Conservation (phyloP, 2,329 filamentous ascomycete genomes). For the Cladosporium velox region DNA sequence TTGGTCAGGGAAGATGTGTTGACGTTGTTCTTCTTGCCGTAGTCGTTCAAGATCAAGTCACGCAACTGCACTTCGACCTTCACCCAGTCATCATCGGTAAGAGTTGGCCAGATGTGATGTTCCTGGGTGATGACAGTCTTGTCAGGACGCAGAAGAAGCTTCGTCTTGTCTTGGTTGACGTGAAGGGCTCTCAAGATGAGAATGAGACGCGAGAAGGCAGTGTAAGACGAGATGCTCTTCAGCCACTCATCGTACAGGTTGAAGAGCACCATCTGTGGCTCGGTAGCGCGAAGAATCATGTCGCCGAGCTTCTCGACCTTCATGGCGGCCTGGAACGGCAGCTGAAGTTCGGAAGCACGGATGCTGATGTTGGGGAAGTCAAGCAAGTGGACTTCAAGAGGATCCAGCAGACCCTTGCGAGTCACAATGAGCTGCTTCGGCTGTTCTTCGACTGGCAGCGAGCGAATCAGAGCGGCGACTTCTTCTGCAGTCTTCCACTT, state of each 20-base stretch:
- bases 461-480: slow-evolving; percentile 95
- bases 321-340: slow-evolving; percentile 99
- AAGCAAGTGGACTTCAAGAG: slow-evolving; percentile 92
- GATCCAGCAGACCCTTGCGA: slow-evolving; percentile 93
- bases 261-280: slow-evolving; percentile 99
- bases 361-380: slow-evolving; percentile 99
- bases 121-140: slow-evolving; percentile 98
- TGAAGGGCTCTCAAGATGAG: slow-evolving; percentile 92
- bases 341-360: slow-evolving; percentile 90
- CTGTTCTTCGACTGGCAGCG: slow-evolving; percentile 94
- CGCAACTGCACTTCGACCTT: slow-evolving; percentile 97
- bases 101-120: slow-evolving; percentile 96
- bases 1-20: slow-evolving; percentile 95
- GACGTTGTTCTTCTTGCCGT: slow-evolving; percentile 99
- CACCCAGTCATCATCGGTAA: slow-evolving; percentile 97
- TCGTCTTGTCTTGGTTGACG: slow-evolving; percentile 98
- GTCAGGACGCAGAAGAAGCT: slow-evolving; percentile 89
- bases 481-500: slow-evolving; percentile 99
- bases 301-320: slow-evolving; percentile 99
- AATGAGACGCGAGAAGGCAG: slow-evolving; percentile 92
- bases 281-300: slow-evolving; percentile 96
- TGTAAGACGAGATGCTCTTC: slow-evolving; percentile 98
- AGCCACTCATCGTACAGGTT: slow-evolving; percentile 99
- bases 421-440: slow-evolving; percentile 99
- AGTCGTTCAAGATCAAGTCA: slow-evolving; percentile 95